A percentile compares a stretch with the other conserved stretches of the same genome.
Conservation (phyloP, 768 basidiomycete genomes). For the Lentinula aciculospora region DNA sequence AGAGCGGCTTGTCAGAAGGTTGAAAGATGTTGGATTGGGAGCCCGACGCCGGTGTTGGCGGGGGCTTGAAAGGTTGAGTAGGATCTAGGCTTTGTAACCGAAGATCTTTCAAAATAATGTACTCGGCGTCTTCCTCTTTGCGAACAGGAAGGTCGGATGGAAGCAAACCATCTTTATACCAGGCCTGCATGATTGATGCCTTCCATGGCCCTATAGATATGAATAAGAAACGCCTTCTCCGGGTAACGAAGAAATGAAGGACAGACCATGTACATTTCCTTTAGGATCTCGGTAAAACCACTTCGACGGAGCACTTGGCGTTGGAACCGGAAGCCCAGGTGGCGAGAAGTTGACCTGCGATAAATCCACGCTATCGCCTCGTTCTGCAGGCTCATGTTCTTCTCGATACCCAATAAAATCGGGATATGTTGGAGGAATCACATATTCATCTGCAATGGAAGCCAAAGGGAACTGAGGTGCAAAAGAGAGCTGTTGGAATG, state of each 20-base stretch:
- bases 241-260: not conserved
- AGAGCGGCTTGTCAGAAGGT: constrained; percentile 47
- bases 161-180: constrained; percentile 81
- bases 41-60: constrained; percentile 38
- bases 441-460: constrained; percentile 83
- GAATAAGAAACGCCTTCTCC: constrained; percentile 9
- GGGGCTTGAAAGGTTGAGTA: constrained; percentile 63
- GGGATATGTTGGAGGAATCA: constrained; percentile 87
- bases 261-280: constrained; percentile 69
- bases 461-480: constrained; percentile 86
- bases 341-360: constrained; percentile 69
- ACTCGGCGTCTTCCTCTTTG: constrained; percentile 67
- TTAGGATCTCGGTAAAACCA: constrained; percentile 89
- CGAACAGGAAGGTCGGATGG: constrained; percentile 80
- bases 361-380: constrained; percentile 38
- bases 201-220: constrained; percentile 72
- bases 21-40: constrained; percentile 18
- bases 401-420: constrained; percentile 68
- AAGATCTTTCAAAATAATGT: constrained; percentile 65
- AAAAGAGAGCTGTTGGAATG: constrained; percentile 86
- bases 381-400: constrained; percentile 52
- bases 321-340: constrained; percentile 72
- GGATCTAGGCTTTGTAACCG: constrained; percentile 77
- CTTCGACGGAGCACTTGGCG: constrained; percentile 58
- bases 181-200: constrained; percentile 80